Evolutionary conservation across 805 yeast genomes (phyloP).

Genomic region (Lipomyces sp.): DNA sequence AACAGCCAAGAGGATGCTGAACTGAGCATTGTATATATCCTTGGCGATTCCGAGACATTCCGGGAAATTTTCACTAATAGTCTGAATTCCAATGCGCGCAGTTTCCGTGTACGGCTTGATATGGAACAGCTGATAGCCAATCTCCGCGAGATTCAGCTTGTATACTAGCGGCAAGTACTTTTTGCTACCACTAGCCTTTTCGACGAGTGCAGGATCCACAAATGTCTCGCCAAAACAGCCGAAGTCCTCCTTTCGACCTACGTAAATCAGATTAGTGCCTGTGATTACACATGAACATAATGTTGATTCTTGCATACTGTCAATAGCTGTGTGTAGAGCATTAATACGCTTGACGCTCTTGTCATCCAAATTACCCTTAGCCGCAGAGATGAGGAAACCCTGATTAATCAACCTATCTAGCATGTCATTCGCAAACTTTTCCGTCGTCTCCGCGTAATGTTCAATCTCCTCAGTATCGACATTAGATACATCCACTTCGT

Average conservation of each 20-base stretch:
- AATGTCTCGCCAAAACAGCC: slow-evolving; percentile 8
- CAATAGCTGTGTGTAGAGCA: background rate
- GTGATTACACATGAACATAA: background rate
- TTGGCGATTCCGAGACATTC: background rate
- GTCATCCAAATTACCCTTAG: slow-evolving; percentile 5
- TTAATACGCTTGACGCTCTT: background rate
- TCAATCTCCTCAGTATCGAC: slow-evolving; percentile 12
- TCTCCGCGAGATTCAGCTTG: slow-evolving; percentile 17
- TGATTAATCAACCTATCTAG: background rate
- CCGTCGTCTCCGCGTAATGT: background rate
- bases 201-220: slow-evolving; percentile 11
- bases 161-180: slow-evolving; percentile 6
- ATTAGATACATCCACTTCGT: background rate
- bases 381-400: background rate
- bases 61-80: background rate
- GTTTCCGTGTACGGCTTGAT: background rate
- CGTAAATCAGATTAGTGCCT: background rate
- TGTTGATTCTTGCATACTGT: background rate
- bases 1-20: background rate
- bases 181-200: slow-evolving; percentile 9
- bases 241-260: slow-evolving; percentile 11
- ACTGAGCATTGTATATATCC: background rate
- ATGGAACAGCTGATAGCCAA: slow-evolving; percentile 12
- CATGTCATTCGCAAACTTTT: slow-evolving; percentile 4
- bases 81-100: background rate